A percentile compares a stretch with the other conserved stretches of the same genome.
Conservation (phyloP, 148 eudicot genomes). For the Heliosperma pusillum region DNA sequence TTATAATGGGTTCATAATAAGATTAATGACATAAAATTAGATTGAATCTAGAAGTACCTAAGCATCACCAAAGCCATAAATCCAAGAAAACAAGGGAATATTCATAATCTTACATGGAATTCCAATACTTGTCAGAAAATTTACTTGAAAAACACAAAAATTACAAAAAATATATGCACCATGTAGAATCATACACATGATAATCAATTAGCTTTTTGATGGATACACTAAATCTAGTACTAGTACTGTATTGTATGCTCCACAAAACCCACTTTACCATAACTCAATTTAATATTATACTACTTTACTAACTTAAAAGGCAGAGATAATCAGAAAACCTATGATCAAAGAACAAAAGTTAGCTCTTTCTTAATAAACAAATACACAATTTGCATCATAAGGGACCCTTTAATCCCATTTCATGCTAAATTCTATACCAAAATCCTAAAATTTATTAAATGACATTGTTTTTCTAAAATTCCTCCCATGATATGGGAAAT, state of each 20-base stretch:
- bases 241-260: conserved; percentile 5
- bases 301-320: conserved; percentile 15
- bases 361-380: not conserved
- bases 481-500: conserved; percentile 13
- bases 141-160: conserved; percentile 18
- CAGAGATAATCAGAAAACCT: conserved; percentile 13
- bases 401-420: conserved; percentile 27
- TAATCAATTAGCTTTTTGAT: conserved; percentile 19
- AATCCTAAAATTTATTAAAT: not conserved
- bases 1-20: not conserved
- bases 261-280: conserved; percentile 21
- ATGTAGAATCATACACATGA: conserved; percentile 11
- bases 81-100: conserved; percentile 31
- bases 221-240: conserved; percentile 14
- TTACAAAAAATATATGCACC: not conserved
- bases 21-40: not conserved
- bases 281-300: conserved; percentile 11
- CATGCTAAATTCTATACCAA: not conserved
- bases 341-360: conserved; percentile 26
- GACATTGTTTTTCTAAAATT: not conserved
- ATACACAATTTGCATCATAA: conserved; percentile 6
- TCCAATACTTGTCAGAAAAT: conserved; percentile 32
- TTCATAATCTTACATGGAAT: conserved; percentile 42
- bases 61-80: conserved; percentile 12
- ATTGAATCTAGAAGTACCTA: conserved; percentile 25